Evolutionary conservation across 148 eudicot genomes (phyloP).

Genomic region (Euryodendron excelsum): DNA sequence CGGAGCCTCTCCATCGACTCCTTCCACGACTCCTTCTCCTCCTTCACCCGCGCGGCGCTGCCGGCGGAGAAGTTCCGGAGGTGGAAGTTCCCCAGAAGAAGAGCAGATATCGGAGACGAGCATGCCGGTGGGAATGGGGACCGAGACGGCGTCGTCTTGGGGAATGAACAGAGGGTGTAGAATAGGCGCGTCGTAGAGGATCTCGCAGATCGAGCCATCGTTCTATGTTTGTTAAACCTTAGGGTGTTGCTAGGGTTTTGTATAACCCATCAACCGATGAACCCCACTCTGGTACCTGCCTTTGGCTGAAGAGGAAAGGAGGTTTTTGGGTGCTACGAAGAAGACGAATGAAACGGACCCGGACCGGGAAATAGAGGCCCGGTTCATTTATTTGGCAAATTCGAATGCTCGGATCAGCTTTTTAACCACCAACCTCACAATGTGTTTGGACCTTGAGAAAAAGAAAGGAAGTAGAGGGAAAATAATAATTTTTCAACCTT

Average conservation of each 20-base stretch:
- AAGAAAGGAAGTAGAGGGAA: too few species aligned
- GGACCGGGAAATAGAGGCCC: neutral
- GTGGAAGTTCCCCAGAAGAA: conserved; percentile 39
- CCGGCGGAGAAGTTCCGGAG: conserved; percentile 67
- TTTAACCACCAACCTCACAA: too few species aligned
- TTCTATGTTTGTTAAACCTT: neutral
- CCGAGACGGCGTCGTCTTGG: conserved; percentile 16
- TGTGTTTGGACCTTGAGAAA: too few species aligned
- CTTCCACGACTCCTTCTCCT: conserved; percentile 69
- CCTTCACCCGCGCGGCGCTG: conserved; percentile 49
- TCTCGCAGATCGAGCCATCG: conserved; percentile 63
- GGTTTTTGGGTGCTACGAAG: neutral
- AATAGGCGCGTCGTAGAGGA: conserved; percentile 56
- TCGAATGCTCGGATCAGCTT: too few species aligned
- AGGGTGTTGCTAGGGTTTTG: neutral
- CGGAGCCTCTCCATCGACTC: conserved; percentile 70
- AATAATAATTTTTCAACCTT: too few species aligned
- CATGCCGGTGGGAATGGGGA: conserved; percentile 13
- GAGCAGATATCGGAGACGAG: conserved; percentile 33
- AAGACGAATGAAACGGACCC: neutral
- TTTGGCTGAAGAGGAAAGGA: neutral
- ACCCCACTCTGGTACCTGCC: neutral
- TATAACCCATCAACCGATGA: neutral
- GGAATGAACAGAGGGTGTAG: conserved; percentile 44
- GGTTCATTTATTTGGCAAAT: too few species aligned